Conservation (phyloP, 192 early-diverging fungal genomes). For the Backusella tarrabulga region DNA sequence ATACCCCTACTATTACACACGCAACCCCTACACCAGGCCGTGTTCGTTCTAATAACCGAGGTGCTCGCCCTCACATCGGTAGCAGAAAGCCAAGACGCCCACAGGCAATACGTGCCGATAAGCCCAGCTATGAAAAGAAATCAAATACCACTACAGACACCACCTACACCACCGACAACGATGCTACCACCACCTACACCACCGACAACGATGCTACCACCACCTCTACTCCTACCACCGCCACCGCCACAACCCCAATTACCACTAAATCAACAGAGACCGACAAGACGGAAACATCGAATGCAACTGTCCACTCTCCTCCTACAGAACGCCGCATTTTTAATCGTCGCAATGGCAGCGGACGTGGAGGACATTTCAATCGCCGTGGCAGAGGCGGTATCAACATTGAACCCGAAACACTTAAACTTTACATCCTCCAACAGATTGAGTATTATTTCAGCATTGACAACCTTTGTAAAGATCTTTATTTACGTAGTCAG, state of each 20-base stretch:
- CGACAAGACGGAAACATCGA: neutral
- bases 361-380: slow-evolving; percentile 20
- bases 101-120: neutral
- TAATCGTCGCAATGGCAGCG: slow-evolving; percentile 12
- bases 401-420: slow-evolving; percentile 39
- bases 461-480: slow-evolving; percentile 94
- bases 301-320: neutral
- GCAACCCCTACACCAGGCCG: slow-evolving; percentile 42
- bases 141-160: slow-evolving; percentile 6
- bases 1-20: slow-evolving; percentile 54
- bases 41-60: slow-evolving; percentile 9
- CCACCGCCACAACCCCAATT: neutral
- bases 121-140: slow-evolving; percentile 6
- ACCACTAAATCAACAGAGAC: neutral
- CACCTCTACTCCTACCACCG: neutral
- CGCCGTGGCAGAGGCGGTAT: slow-evolving; percentile 13
- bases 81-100: slow-evolving; percentile 23
- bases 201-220: neutral
- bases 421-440: slow-evolving; percentile 58
- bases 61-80: slow-evolving; percentile 19
- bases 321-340: slow-evolving; percentile 10
- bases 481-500: slow-evolving; percentile 85
- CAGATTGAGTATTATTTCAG: slow-evolving; percentile 96
- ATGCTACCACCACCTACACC: neutral
- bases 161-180: slow-evolving; percentile 5